Evolutionary conservation across 2,329 filamentous ascomycete species (phyloP).

Genomic region (Fusarium subglutinans): DNA sequence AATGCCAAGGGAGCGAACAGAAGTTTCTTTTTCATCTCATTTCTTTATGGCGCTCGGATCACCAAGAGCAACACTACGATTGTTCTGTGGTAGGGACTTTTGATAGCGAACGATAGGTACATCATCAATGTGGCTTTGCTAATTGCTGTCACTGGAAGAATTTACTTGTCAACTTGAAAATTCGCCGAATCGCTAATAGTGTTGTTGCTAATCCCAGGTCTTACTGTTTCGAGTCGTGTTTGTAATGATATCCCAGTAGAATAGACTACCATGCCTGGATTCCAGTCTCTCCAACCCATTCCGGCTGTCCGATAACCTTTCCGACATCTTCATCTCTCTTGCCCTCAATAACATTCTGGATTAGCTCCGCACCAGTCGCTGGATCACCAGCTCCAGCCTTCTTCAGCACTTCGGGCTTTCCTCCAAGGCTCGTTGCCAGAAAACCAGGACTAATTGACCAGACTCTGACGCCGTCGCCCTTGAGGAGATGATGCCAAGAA

Average conservation of each 20-base stretch:
- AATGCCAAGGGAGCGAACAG: constrained; percentile 10
- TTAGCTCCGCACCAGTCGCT: constrained; percentile 49
- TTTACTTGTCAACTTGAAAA: background rate
- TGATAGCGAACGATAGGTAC: background rate
- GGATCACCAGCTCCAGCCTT: constrained; percentile 49
- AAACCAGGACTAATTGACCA: constrained; percentile 59
- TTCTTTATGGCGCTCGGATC: background rate
- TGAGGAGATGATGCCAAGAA: constrained; percentile 56
- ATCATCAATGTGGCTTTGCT: constrained; percentile 35
- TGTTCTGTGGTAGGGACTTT: background rate
- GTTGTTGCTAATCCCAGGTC: background rate
- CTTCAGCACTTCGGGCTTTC: constrained; percentile 43
- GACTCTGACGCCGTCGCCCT: constrained; percentile 60
- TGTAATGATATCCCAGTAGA: background rate
- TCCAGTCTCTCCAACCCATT: constrained; percentile 38
- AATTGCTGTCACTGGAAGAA: background rate
- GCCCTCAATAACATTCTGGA: constrained; percentile 54
- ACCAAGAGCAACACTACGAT: background rate
- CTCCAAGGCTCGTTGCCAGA: constrained; percentile 57
- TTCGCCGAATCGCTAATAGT: background rate
- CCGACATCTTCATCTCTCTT: constrained; percentile 53
- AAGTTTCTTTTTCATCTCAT: background rate
- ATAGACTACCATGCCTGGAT: constrained; percentile 46
- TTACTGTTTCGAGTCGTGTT: background rate
- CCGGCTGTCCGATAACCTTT: constrained; percentile 45